Evolutionary conservation across 441 rosid species (phyloP).

Genomic region (Kokia cookei): DNA sequence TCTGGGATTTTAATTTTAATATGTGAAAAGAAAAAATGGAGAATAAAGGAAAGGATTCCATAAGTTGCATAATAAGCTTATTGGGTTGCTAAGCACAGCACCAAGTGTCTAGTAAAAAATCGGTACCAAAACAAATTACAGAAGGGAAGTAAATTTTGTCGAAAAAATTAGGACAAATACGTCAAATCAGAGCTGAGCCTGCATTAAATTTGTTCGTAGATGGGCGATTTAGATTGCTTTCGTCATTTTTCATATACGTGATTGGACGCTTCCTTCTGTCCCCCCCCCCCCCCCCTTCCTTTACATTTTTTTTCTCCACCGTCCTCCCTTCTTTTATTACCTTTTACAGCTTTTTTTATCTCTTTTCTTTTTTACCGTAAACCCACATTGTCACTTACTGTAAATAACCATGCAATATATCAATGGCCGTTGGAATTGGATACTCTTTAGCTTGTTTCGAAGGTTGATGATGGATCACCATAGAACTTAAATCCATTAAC

Average conservation of each 20-base stretch:
- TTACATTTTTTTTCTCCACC: not conserved
- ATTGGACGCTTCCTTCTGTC: constrained; percentile 4
- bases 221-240: constrained; percentile 4
- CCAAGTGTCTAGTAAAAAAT: not conserved
- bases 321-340: not conserved
- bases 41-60: not conserved
- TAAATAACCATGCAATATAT: not conserved
- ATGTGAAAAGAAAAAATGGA: too few relatives aligned
- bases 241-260: not conserved
- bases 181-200: not conserved
- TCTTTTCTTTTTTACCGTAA: not conserved
- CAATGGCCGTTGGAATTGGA: too few relatives aligned
- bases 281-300: not conserved
- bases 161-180: not conserved
- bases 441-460: not conserved
- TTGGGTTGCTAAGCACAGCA: not conserved
- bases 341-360: not conserved
- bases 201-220: not conserved
- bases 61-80: not conserved
- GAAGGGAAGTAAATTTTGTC: not conserved
- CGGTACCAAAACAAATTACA: not conserved
- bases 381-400: not conserved
- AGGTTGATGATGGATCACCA: too few relatives aligned
- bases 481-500: too few relatives aligned
- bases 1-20: too few relatives aligned